A percentile compares a stretch with the other conserved stretches of the same genome.
Evolutionary conservation across 1,139 yeast genomes (phyloP).

Genomic region (Suhomyces yuchorum): DNA sequence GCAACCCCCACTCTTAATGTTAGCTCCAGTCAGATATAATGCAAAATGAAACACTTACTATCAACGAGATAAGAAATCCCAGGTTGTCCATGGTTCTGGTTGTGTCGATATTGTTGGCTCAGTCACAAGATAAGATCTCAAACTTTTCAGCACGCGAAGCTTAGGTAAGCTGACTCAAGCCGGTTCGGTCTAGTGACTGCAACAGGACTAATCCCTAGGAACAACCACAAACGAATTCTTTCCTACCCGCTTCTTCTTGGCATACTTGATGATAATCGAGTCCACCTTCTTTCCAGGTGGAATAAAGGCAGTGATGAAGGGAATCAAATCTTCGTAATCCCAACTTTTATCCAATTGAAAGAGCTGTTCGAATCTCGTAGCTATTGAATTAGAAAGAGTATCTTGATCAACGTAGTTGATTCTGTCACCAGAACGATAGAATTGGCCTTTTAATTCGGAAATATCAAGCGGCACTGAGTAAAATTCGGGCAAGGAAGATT

Average conservation of each 20-base stretch:
- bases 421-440: slow-evolving; percentile 46
- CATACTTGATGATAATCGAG: slow-evolving; percentile 72
- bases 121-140: background rate
- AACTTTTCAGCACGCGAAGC: slow-evolving; percentile 10
- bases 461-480: slow-evolving; percentile 60
- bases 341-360: slow-evolving; percentile 64
- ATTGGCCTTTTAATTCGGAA: slow-evolving; percentile 55
- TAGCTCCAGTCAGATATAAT: slow-evolving; percentile 12
- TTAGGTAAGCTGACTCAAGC: slow-evolving; percentile 4
- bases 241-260: slow-evolving; percentile 63
- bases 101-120: background rate
- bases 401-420: slow-evolving; percentile 55
- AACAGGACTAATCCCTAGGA: slow-evolving; percentile 7
- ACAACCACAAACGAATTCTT: slow-evolving; percentile 32
- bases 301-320: slow-evolving; percentile 63
- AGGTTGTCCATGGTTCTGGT: slow-evolving; percentile 26
- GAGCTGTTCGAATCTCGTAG: slow-evolving; percentile 58
- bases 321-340: slow-evolving; percentile 72
- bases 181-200: background rate
- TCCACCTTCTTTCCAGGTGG: slow-evolving; percentile 63
- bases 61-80: slow-evolving; percentile 29
- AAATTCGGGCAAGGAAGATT: slow-evolving; percentile 64
- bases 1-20: slow-evolving; percentile 77
- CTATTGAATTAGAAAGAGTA: slow-evolving; percentile 53
- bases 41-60: slow-evolving; percentile 25